phyloP scores from a whole-genome alignment of 768 basidiomycete genomes.

The Dendrothele bispora region DNA sequence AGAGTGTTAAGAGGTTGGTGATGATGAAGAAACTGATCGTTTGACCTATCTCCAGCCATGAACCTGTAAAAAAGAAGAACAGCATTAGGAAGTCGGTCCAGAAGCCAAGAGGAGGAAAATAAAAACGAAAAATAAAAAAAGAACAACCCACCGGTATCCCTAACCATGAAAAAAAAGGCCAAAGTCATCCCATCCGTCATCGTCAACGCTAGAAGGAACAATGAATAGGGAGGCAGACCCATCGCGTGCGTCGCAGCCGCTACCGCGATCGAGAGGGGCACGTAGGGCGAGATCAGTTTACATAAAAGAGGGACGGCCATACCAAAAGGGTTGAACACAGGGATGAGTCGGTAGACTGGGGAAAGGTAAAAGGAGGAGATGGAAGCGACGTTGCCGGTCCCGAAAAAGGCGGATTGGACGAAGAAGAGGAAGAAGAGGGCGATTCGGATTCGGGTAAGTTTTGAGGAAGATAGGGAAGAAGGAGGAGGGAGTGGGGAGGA shows the following conservation, averaged over 20 bases:
- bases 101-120: too few relatives aligned
- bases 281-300: constrained; percentile 81
- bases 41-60: constrained; percentile 89
- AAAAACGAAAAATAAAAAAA: background rate
- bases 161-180: constrained; percentile 81
- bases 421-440: constrained; percentile 85
- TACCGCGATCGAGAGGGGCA: constrained; percentile 70
- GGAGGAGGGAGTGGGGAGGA: constrained; percentile 43
- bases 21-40: constrained; percentile 89
- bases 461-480: constrained; percentile 70
- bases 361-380: constrained; percentile 90
- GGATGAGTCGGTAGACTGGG: constrained; percentile 84
- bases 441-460: too few relatives aligned
- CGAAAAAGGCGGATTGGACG: constrained; percentile 85
- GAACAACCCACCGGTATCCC: constrained; percentile 60
- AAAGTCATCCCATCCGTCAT: constrained; percentile 82
- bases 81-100: constrained; percentile 4
- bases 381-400: constrained; percentile 81
- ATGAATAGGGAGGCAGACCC: constrained; percentile 73
- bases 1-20: constrained; percentile 73
- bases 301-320: constrained; percentile 79
- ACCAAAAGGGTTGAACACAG: constrained; percentile 82
- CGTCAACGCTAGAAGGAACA: constrained; percentile 75
- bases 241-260: constrained; percentile 68
- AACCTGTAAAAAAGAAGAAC: constrained; percentile 42